Base-by-base conservation (phyloP, 345 rosid genomes). In the Cardamine occulta region DNA sequence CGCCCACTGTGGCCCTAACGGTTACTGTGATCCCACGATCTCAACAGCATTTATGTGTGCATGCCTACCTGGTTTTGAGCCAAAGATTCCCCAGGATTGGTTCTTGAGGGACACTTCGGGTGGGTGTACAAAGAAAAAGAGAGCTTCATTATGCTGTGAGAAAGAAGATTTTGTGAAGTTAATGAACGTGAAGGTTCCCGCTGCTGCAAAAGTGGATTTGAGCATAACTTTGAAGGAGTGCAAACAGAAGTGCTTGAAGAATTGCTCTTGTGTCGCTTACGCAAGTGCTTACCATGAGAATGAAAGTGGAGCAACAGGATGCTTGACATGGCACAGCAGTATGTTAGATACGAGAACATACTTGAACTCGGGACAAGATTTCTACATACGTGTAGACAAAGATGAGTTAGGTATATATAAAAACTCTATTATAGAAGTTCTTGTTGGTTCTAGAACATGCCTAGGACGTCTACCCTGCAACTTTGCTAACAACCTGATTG, bases 51-150 rank as follows among this genome's bases (percentile, higher is more conserved):
- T 79, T 34, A 83, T 75, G 56, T 89, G 97, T 60, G 35, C 47
- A 0, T 93, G 98, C 73, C 53, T 89, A 6, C 93, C 93, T 0
- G 97, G 96, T 3, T 89, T 80, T 54, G 84, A 84, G 63, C 98
- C 98, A 9, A 85, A 65, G 53, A 80, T 45, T 3, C 79, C 79
- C 0, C 24, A 19, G 2, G 86, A 73, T 40, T 86, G 95, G 98
- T 60, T 10, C 67, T 63, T 87, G 55, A 78, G 90, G 55, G 93
- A 87, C 12, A 81, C 78, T 6, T 65, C 84, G 0, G 83, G 60
- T 5, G 93, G 96, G 15, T 93, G 96, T 63, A 65, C 15, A 23
- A 84, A 83, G 82, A 84, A 51, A 39, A 66, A 13, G 0, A 14
- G 26, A 49, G 65, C 42, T 28, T 69, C 77, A 29, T 24, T 39